These are phyloP conservation scores for Jacaranda mimosifolia DNA, from an alignment of 257 asterid species.

Conservation along the genomic window DNA sequence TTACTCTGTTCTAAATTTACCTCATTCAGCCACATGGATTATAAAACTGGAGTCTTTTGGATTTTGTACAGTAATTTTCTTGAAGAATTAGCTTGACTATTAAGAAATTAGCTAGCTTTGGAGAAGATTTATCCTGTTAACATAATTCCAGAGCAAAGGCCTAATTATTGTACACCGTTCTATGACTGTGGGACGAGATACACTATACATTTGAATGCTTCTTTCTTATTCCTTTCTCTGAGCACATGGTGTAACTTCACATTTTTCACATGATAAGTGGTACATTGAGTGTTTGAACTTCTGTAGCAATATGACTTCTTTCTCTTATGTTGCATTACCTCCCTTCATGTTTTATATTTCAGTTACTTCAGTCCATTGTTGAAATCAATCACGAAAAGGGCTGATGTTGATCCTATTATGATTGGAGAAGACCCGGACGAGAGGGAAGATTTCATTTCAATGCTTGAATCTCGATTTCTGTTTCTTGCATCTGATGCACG, in stretches of 20 bases:
- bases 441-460: constrained; percentile 80
- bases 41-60: neutral
- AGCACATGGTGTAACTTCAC: too few species aligned
- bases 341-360: constrained; percentile 39
- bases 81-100: neutral
- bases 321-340: neutral
- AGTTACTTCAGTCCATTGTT: constrained; percentile 94
- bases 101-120: constrained; percentile 18
- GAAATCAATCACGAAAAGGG: constrained; percentile 75
- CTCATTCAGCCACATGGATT: neutral
- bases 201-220: too few species aligned
- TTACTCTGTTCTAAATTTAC: constrained; percentile 9
- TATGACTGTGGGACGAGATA: too few species aligned
- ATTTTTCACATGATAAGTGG: too few species aligned
- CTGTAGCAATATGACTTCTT: neutral
- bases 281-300: constrained; percentile 5
- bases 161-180: neutral
- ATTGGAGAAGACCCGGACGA: constrained; percentile 84
- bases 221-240: neutral
- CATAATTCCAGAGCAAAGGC: neutral
- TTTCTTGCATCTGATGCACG: constrained; percentile 98
- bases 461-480: constrained; percentile 87
- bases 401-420: constrained; percentile 70
- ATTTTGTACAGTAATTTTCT: constrained; percentile 12
- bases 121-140: neutral